Evolutionary conservation across 2,329 filamentous ascomycete species (phyloP).

Genomic region (Colletotrichum plurivorum): DNA sequence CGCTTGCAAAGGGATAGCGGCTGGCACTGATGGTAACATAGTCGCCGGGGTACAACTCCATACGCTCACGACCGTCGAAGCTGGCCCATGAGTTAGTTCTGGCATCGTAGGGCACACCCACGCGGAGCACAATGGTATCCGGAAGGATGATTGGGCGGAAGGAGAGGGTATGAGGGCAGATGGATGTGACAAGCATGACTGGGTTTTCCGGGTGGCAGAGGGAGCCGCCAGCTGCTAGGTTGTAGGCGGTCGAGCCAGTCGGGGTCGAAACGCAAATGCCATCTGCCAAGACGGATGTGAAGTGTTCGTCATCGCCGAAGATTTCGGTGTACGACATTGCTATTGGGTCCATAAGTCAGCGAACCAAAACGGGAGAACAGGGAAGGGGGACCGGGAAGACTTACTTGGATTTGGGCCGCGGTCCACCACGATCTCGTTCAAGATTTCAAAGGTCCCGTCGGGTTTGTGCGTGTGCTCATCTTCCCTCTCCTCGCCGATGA

Average conservation of each 20-base stretch:
- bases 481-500: conserved; percentile 88
- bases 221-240: conserved; percentile 94
- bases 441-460: conserved; percentile 87
- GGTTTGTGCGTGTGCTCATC: conserved; percentile 89
- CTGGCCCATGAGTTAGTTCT: conserved; percentile 95
- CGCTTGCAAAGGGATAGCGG: conserved; percentile 84
- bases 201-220: conserved; percentile 97
- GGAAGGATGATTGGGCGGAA: conserved; percentile 97
- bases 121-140: conserved; percentile 92
- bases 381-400: conserved; percentile 48
- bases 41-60: conserved; percentile 84
- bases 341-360: conserved; percentile 49
- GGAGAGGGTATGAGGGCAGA: conserved; percentile 94
- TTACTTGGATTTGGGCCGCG: conserved; percentile 91
- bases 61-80: conserved; percentile 92
- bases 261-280: conserved; percentile 95
- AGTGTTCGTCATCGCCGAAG: conserved; percentile 95
- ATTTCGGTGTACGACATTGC: conserved; percentile 93
- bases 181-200: conserved; percentile 93
- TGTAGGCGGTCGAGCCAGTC: conserved; percentile 89
- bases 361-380: conserved; percentile 5
- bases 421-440: conserved; percentile 98
- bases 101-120: conserved; percentile 95
- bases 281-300: conserved; percentile 93
- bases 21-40: conserved; percentile 89